Percentiles rank a stretch among this genome's conserved stretches.
phyloP scores from a whole-genome alignment of 2,329 filamentous ascomycete species.

The Eutypella sp. region DNA sequence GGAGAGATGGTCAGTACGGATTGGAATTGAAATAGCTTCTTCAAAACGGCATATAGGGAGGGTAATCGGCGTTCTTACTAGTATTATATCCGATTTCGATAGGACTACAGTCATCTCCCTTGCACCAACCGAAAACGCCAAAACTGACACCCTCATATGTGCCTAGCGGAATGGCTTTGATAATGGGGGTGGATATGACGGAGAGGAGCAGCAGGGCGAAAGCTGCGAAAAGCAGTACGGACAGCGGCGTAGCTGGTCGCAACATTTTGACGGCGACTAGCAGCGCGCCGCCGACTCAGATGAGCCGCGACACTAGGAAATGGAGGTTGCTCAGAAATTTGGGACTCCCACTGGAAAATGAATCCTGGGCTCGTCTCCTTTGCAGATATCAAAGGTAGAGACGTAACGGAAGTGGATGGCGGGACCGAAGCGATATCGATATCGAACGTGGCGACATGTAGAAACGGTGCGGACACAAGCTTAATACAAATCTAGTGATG shows the following conservation, averaged over 20 bases:
- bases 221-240: constrained; percentile 76
- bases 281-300: constrained; percentile 27
- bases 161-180: constrained; percentile 78
- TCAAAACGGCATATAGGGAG: not conserved
- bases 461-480: not conserved
- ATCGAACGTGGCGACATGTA: constrained; percentile 21
- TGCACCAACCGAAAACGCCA: constrained; percentile 90
- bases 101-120: constrained; percentile 58
- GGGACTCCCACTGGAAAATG: too few species aligned
- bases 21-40: too few species aligned
- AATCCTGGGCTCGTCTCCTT: too few species aligned
- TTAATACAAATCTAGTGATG: too few species aligned
- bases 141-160: constrained; percentile 72
- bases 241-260: constrained; percentile 86
- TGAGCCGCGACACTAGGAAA: constrained; percentile 26
- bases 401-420: constrained; percentile 1
- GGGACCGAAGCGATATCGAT: constrained; percentile 1
- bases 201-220: constrained; percentile 83
- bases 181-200: constrained; percentile 85
- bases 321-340: too few species aligned
- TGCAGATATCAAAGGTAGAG: constrained; percentile 4
- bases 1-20: constrained; percentile 12
- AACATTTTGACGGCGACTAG: constrained; percentile 61
- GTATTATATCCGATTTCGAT: constrained; percentile 83
- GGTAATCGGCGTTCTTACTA: constrained; percentile 48